phyloP scores from a whole-genome alignment of 2,329 filamentous ascomycete genomes.

The Ploettnerulaceae sp. region DNA sequence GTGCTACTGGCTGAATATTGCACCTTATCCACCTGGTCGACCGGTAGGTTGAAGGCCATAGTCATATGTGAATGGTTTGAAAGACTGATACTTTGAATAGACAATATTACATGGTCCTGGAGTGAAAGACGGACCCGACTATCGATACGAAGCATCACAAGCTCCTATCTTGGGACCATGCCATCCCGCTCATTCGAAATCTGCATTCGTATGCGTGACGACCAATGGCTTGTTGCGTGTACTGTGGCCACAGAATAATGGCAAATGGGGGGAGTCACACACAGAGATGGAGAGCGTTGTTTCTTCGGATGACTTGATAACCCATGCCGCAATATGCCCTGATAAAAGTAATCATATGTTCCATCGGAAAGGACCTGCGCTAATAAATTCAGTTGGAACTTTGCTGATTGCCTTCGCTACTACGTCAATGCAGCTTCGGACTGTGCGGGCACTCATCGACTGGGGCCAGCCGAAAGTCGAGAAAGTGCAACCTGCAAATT shows the following conservation, averaged over 20 bases:
- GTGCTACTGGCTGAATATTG: constrained; percentile 69
- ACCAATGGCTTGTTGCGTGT: constrained; percentile 69
- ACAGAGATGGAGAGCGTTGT: constrained; percentile 71
- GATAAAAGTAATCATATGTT: constrained; percentile 57
- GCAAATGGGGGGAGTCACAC: constrained; percentile 64
- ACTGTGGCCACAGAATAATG: constrained; percentile 71
- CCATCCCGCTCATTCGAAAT: constrained; percentile 66
- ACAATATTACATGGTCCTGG: constrained; percentile 55
- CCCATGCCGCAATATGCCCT: constrained; percentile 70
- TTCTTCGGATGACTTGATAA: constrained; percentile 69
- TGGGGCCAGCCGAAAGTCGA: constrained; percentile 64
- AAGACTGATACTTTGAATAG: constrained; percentile 29
- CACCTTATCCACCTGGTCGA: constrained; percentile 26
- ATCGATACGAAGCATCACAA: constrained; percentile 64
- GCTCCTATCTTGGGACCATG: constrained; percentile 64
- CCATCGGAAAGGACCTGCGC: not conserved
- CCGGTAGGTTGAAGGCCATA: constrained; percentile 31
- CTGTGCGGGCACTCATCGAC: constrained; percentile 68
- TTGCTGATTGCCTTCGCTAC: constrained; percentile 65
- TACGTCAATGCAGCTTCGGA: constrained; percentile 63
- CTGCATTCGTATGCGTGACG: constrained; percentile 72
- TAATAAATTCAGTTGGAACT: constrained; percentile 34
- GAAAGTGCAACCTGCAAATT: constrained; percentile 45
- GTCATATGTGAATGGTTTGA: not conserved
- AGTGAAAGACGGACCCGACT: constrained; percentile 54